These are phyloP conservation scores for Collybia sp. DNA, from an alignment of 768 basidiomycete genomes.

Conservation along the genomic window DNA sequence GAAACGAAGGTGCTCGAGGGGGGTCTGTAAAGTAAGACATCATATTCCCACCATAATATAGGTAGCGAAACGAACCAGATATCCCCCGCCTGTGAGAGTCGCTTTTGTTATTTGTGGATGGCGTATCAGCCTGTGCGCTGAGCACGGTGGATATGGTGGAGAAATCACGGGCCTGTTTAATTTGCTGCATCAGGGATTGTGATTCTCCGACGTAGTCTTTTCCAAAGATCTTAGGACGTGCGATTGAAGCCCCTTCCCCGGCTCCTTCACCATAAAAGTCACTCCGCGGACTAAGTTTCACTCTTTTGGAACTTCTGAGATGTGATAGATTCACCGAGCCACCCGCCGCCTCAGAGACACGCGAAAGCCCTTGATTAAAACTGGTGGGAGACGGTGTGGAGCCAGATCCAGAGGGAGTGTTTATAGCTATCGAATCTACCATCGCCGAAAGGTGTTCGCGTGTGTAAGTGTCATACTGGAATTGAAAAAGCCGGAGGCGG, in stretches of 20 bases:
- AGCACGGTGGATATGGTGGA: slow-evolving; percentile 67
- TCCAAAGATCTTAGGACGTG: slow-evolving; percentile 41
- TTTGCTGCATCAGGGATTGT: slow-evolving; percentile 72
- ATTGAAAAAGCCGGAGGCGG: slow-evolving; percentile 82
- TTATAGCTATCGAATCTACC: slow-evolving; percentile 90
- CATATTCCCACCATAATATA: not conserved
- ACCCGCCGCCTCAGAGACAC: slow-evolving; percentile 39
- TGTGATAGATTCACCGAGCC: slow-evolving; percentile 40
- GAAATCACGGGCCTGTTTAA: slow-evolving; percentile 72
- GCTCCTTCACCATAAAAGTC: slow-evolving; percentile 54
- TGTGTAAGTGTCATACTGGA: slow-evolving; percentile 95
- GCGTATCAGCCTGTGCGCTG: slow-evolving; percentile 31
- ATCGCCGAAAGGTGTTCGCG: slow-evolving; percentile 90
- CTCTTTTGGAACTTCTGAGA: slow-evolving; percentile 72
- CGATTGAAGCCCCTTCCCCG: slow-evolving; percentile 39
- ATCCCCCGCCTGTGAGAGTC: slow-evolving; percentile 4
- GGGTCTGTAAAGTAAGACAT: slow-evolving; percentile 15
- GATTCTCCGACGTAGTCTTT: slow-evolving; percentile 80
- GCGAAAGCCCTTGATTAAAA: slow-evolving; percentile 38
- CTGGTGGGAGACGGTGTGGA: slow-evolving; percentile 43
- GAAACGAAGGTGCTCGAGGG: slow-evolving; percentile 24
- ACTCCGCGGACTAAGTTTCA: slow-evolving; percentile 68
- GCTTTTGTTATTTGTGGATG: slow-evolving; percentile 10
- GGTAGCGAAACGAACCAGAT: slow-evolving; percentile 1
- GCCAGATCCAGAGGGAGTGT: slow-evolving; percentile 56